A percentile compares a stretch with the other conserved stretches of the same genome.
Conservation (phyloP, 148 eudicot genomes). For the Pharnaceum exiguum region DNA sequence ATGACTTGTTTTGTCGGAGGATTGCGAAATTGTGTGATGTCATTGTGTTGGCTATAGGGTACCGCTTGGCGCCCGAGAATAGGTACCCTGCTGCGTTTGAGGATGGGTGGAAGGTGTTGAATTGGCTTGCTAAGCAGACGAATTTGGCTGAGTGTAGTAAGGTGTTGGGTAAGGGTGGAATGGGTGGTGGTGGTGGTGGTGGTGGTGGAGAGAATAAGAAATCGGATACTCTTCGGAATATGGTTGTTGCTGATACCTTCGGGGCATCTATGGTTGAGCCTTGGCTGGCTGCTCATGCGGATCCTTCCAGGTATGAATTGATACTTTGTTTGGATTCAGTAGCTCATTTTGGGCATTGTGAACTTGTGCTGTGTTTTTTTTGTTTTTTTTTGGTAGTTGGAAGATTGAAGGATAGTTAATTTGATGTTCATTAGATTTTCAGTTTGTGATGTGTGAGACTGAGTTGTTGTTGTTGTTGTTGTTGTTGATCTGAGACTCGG, state of each 20-base stretch:
- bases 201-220: slow-evolving; percentile 53
- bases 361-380: not conserved
- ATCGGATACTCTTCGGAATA: slow-evolving; percentile 50
- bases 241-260: slow-evolving; percentile 66
- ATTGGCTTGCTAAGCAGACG: slow-evolving; percentile 88
- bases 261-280: slow-evolving; percentile 96
- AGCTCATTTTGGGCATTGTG: not conserved
- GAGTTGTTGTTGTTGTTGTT: no score
- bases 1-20: slow-evolving; percentile 80
- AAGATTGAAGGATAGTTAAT: no score
- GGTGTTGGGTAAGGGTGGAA: slow-evolving; percentile 35
- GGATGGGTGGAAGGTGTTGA: slow-evolving; percentile 86
- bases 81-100: slow-evolving; percentile 86
- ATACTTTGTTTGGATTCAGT: not conserved
- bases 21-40: slow-evolving; percentile 83
- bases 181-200: slow-evolving; percentile 24
- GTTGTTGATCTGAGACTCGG: no score
- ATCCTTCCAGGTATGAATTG: slow-evolving; percentile 63
- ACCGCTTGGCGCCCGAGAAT: slow-evolving; percentile 90
- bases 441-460: no score
- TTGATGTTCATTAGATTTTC: no score
- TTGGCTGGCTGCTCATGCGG: slow-evolving; percentile 97
- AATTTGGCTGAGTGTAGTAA: slow-evolving; percentile 89
- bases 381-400: no score
- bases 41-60: slow-evolving; percentile 80